These are phyloP conservation scores for Ricinus communis DNA, from an alignment of 345 rosid genomes.

Conservation along the genomic window DNA sequence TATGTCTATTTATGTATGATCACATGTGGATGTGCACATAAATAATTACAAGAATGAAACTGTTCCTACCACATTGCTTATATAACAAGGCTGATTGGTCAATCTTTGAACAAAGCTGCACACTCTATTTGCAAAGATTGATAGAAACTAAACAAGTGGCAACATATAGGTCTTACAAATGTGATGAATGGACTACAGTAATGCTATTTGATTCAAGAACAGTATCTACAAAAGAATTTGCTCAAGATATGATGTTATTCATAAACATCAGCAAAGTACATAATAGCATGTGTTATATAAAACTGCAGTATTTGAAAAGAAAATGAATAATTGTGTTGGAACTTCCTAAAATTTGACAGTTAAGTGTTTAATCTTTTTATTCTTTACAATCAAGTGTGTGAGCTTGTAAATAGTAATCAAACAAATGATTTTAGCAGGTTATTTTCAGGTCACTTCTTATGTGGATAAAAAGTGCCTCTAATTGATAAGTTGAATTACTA, in stretches of 20 bases:
- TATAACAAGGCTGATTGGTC: not conserved
- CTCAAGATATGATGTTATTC: not conserved
- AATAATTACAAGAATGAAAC: not conserved
- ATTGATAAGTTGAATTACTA: no score
- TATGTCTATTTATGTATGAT: not conserved
- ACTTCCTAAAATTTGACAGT: no score
- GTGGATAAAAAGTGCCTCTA: no score
- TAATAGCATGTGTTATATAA: not conserved
- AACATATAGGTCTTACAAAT: not conserved
- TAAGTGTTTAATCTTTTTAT: no score
- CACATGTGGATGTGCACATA: not conserved
- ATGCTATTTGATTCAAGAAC: not conserved
- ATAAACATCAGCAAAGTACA: not conserved
- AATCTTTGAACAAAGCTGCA: not conserved
- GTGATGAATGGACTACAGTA: not conserved
- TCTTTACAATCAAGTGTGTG: no score
- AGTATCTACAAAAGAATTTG: not conserved
- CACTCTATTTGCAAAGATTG: not conserved
- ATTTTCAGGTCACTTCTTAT: no score
- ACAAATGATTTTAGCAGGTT: no score
- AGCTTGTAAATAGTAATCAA: no score
- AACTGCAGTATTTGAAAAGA: not conserved
- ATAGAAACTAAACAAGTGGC: not conserved
- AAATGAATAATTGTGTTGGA: no score
- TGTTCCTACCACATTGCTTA: not conserved